Evolutionary conservation across 129 eudicot genomes (phyloP).

Genomic region (Chrysanthemum lavandulifolium): DNA sequence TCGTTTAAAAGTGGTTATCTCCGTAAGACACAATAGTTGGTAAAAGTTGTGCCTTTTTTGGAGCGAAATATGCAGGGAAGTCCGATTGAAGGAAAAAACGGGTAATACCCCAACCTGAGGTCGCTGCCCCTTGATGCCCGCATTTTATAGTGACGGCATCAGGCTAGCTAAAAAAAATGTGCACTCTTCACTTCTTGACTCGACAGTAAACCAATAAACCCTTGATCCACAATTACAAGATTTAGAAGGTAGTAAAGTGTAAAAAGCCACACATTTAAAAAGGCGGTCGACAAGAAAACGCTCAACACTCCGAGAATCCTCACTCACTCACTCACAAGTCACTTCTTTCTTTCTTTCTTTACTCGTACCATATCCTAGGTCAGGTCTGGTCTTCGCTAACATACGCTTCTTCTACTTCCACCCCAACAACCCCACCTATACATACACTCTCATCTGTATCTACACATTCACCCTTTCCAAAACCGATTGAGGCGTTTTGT

Average conservation of each 20-base stretch:
- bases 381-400: slow-evolving; percentile 26
- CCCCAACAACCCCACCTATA: slow-evolving; percentile 32
- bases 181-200: no score
- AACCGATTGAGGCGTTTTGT: slow-evolving; percentile 15
- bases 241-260: background rate
- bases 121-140: no score
- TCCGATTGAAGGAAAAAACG: no score
- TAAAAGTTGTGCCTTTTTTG: no score
- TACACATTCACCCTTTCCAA: slow-evolving; percentile 1
- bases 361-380: slow-evolving; percentile 50
- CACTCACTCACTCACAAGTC: slow-evolving; percentile 59
- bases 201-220: no score
- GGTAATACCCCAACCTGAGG: no score
- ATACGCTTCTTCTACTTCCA: slow-evolving; percentile 21
- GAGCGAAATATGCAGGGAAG: no score
- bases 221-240: no score
- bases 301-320: slow-evolving; percentile 77
- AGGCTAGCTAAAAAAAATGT: no score
- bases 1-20: no score
- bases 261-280: slow-evolving; percentile 14
- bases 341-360: slow-evolving; percentile 34
- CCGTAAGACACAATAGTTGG: no score
- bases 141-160: no score
- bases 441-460: slow-evolving; percentile 8
- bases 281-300: slow-evolving; percentile 46